Evolutionary conservation across 106 monocot species (phyloP), one percentile per base, ranked within the genome.

Genomic region (Acanthochlamys bracteata): DNA sequence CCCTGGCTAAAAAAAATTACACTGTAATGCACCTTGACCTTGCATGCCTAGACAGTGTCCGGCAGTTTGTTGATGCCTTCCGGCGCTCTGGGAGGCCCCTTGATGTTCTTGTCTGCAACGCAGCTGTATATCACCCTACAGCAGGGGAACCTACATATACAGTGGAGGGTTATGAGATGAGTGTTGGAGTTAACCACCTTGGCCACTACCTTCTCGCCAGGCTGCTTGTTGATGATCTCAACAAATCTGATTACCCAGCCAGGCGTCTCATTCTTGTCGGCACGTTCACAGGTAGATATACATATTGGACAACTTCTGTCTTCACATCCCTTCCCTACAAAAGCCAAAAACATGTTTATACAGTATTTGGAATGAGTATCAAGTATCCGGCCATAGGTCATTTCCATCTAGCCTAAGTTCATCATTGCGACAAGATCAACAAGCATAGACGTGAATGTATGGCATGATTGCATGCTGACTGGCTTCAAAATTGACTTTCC

Each of bases 181-280:
- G 55, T 10, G 20, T 55, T 21, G 55, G 7, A 20, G 55, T 55
- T 21, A 55, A 55, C 22, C 55, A 55, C 55, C 55, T 55, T 21
- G 55, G 55, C 20, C 55, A 55, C 22, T 55, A 20, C 20, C 55
- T 55, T 21, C 55, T 55, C 20, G 15, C 12, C 12, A 15, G 55
- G 55, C 20, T 55, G 55, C 55, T 55, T 15, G 11, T 55, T 55
- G 55, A 55, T 21, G 55, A 9, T 20, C 22, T 55, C 1, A 55
- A 55, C 20, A 55, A 55, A 55, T 55, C 55, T 21, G 55, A 55
- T 22, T 55, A 55, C 22, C 55, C 55, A 10, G 11, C 53, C 16
- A 54, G 53, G 53, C 53, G 53, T 6, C 53, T 54, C 53, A 55
- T 55, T 20, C 55, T 55, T 55, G 55, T 55, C 20, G 55, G 55